Conservation (phyloP, 768 basidiomycete genomes). For the Gautieria morchelliformis region DNA sequence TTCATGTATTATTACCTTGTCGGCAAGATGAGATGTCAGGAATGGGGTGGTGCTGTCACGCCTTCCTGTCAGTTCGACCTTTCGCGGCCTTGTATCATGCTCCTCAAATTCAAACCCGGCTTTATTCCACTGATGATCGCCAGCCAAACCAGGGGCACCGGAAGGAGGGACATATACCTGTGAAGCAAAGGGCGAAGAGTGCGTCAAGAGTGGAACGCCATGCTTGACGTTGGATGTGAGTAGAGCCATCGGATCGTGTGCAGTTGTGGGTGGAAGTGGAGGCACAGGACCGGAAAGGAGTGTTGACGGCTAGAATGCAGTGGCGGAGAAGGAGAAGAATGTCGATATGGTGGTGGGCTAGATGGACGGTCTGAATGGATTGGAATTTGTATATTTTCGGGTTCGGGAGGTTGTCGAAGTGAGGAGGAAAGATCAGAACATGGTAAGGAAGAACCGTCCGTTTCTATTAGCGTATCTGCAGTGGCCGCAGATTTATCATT, state of each 20-base stretch:
- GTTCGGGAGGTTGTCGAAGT: neutral
- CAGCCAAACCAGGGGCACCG: constrained; percentile 71
- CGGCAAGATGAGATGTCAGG: constrained; percentile 43
- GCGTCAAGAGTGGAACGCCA: constrained; percentile 12
- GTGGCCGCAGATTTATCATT: neutral
- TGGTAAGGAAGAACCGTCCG: neutral
- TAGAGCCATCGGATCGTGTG: constrained; percentile 1
- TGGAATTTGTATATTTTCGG: neutral
- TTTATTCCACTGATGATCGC: constrained; percentile 60
- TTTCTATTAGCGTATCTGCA: constrained; percentile 9
- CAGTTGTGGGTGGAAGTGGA: constrained; percentile 3
- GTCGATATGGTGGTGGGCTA: neutral
- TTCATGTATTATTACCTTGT: constrained; percentile 39
- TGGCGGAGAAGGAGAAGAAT: constrained; percentile 26
- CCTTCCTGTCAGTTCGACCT: constrained; percentile 44
- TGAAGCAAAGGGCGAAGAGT: constrained; percentile 44
- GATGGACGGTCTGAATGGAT: neutral
- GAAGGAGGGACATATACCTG: constrained; percentile 37
- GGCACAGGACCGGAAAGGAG: constrained; percentile 25
- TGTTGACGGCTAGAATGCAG: constrained; percentile 35
- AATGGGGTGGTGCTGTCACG: constrained; percentile 45
- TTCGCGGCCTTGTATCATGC: constrained; percentile 25
- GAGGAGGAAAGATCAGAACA: neutral
- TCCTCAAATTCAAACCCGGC: constrained; percentile 36
- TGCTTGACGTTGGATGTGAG: constrained; percentile 1